Evolutionary conservation across 805 yeast species (phyloP).

Genomic region (Candida rishiriensis): DNA sequence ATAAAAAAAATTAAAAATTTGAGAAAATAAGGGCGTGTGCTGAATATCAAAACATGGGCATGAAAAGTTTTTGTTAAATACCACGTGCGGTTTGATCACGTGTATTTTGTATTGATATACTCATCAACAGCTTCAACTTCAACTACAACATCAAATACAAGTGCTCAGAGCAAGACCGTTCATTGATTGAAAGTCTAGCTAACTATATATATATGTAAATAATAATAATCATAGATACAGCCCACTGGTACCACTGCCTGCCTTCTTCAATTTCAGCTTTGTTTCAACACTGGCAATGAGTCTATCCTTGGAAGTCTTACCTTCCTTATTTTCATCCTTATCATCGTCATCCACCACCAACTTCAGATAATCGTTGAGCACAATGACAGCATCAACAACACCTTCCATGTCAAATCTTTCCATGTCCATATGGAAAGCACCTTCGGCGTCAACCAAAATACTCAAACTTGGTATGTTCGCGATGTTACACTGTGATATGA

Average conservation of each 20-base stretch:
- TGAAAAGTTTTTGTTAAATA: no score
- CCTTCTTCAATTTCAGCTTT: conserved; percentile 10
- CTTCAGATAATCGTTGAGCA: conserved; percentile 13
- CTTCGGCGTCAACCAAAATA: conserved; percentile 40
- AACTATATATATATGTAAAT: background rate
- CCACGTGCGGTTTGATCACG: no score
- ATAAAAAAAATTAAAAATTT: no score
- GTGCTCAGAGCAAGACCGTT: no score
- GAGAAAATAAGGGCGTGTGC: no score
- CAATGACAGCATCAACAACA: conserved; percentile 31
- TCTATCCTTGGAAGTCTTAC: no score
- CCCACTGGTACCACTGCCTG: conserved; percentile 16
- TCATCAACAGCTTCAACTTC: no score
- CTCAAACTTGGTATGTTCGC: conserved; percentile 7
- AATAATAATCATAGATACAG: conserved; percentile 11
- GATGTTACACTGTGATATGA: conserved; percentile 29
- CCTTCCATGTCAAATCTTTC: conserved; percentile 40
- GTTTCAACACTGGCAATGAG: conserved; percentile 3
- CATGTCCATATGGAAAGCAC: conserved; percentile 39
- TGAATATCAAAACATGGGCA: no score
- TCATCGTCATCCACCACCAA: conserved; percentile 5
- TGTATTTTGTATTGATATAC: no score
- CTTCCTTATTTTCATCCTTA: no score
- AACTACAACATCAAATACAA: no score
- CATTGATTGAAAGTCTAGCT: no score